Conservation (phyloP, 495 filamentous ascomycete species). For the Aspergillus incahuasiensis region DNA sequence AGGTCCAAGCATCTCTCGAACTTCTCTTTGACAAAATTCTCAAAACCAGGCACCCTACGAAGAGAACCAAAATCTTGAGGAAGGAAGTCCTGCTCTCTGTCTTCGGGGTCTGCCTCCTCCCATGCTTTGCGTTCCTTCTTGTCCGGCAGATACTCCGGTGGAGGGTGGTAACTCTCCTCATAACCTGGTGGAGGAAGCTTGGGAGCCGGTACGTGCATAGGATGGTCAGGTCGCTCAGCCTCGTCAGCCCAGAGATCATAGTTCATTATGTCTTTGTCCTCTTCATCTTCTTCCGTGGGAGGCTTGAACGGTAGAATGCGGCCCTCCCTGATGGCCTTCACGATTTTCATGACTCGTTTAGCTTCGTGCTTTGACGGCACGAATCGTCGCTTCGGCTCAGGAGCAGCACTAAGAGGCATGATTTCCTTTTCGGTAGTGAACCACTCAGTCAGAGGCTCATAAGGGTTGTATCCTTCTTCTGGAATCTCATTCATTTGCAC, state of each 20-base stretch:
- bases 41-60: constrained; percentile 90
- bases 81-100: constrained; percentile 83
- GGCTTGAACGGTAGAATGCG: constrained; percentile 89
- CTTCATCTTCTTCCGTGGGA: constrained; percentile 66
- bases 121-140: constrained; percentile 80
- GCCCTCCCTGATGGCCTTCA: constrained; percentile 90
- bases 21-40: constrained; percentile 83
- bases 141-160: constrained; percentile 86
- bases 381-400: constrained; percentile 93
- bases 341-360: constrained; percentile 96
- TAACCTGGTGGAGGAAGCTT: constrained; percentile 92
- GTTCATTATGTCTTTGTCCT: constrained; percentile 62
- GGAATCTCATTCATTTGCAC: constrained; percentile 88
- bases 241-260: constrained; percentile 97
- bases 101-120: constrained; percentile 84
- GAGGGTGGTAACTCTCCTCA: constrained; percentile 95
- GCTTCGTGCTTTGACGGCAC: constrained; percentile 97
- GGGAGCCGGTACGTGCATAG: constrained; percentile 94
- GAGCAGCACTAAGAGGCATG: constrained; percentile 91
- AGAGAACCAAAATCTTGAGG: constrained; percentile 76
- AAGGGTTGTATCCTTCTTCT: constrained; percentile 84
- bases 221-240: constrained; percentile 71
- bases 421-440: constrained; percentile 85
- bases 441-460: constrained; percentile 88
- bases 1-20: constrained; percentile 95